Conservation (phyloP, 306 rosid genomes). For the Quercus glauca region DNA sequence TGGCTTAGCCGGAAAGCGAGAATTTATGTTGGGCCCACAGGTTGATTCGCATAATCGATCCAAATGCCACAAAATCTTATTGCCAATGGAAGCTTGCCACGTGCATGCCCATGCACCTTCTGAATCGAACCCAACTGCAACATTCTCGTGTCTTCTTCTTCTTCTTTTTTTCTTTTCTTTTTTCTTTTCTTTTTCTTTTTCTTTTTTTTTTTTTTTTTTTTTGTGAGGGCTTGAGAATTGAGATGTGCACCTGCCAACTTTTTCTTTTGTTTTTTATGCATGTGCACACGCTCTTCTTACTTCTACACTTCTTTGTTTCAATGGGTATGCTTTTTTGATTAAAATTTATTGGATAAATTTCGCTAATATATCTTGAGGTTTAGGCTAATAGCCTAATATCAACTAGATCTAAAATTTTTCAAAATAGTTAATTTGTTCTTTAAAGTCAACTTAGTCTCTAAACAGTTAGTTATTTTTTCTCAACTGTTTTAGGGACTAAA, state of each 20-base stretch:
- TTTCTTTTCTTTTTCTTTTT: too few species aligned
- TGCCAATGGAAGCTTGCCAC: not conserved
- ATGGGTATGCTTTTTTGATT: too few species aligned
- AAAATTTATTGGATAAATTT: too few species aligned
- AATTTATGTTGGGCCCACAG: conserved; percentile 25
- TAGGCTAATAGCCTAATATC: too few species aligned
- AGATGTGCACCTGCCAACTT: not conserved
- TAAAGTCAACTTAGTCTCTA: fast-evolving
- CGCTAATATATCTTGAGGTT: too few species aligned
- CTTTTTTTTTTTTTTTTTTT: not conserved
- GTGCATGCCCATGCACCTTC: not conserved
- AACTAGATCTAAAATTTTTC: fast-evolving
- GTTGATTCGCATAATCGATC: not conserved
- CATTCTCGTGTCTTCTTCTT: not conserved
- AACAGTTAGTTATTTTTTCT: too few species aligned
- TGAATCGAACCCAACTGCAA: not conserved
- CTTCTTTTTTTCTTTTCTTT: too few species aligned
- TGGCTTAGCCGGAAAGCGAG: conserved; percentile 30
- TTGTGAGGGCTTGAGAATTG: too few species aligned
- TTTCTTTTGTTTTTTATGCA: not conserved
- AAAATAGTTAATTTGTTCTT: too few species aligned
- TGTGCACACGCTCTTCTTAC: too few species aligned
- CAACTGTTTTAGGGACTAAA: too few species aligned
- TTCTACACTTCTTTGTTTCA: too few species aligned
- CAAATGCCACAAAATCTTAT: not conserved